Percentiles rank a stretch among this genome's conserved stretches.
These are phyloP conservation scores for Pichia kudriavzevii DNA, from an alignment of 1,139 yeast species.

Conservation along the genomic window DNA sequence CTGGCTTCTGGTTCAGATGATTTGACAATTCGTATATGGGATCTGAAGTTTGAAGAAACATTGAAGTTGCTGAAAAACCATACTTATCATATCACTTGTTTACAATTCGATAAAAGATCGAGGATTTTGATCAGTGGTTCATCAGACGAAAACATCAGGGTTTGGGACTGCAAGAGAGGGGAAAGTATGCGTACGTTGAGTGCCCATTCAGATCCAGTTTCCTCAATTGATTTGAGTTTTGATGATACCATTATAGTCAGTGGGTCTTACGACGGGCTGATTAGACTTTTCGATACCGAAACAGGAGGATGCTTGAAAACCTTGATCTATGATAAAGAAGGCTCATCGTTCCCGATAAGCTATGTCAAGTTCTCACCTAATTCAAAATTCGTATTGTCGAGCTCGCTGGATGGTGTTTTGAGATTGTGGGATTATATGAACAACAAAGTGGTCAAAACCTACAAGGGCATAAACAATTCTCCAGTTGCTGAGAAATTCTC, in stretches of 20 bases:
- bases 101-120: constrained; percentile 69
- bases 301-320: constrained; percentile 92
- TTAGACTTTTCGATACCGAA: constrained; percentile 74
- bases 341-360: constrained; percentile 71
- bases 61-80: constrained; percentile 67
- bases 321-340: constrained; percentile 57
- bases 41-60: constrained; percentile 42
- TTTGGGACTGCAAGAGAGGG: constrained; percentile 82
- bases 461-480: constrained; percentile 32
- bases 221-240: constrained; percentile 61
- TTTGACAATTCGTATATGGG: constrained; percentile 71
- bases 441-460: constrained; percentile 73
- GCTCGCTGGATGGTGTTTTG: constrained; percentile 73
- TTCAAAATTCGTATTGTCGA: constrained; percentile 70
- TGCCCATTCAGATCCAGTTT: constrained; percentile 91
- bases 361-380: constrained; percentile 73
- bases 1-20: constrained; percentile 88
- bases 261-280: constrained; percentile 78
- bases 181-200: constrained; percentile 70
- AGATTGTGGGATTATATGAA: constrained; percentile 79
- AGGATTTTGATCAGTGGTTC: constrained; percentile 76
- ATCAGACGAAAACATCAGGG: constrained; percentile 82
- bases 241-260: constrained; percentile 83
- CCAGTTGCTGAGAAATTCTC: constrained; percentile 38
- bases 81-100: constrained; percentile 72